phyloP scores from a whole-genome alignment of 495 filamentous ascomycete species.

The Friedmanniomyces endolithicus region DNA sequence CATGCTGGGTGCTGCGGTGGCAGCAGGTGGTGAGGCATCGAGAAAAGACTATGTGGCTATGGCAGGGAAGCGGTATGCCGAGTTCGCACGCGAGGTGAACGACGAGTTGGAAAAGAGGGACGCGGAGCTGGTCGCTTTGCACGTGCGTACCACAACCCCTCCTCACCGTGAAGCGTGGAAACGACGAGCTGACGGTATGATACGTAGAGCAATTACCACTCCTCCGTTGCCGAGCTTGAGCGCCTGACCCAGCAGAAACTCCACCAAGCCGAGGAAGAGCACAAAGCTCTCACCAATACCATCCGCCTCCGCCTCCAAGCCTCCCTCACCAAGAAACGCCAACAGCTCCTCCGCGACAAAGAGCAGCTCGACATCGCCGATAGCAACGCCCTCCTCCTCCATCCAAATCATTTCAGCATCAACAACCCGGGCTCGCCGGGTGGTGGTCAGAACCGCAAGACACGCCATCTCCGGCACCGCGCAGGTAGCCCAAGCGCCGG shows the following conservation, averaged over 20 bases:
- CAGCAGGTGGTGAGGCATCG: conserved; percentile 21
- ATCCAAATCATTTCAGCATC: conserved; percentile 85
- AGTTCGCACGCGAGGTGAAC: conserved; percentile 75
- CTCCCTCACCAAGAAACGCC: conserved; percentile 59
- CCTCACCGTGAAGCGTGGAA: neutral
- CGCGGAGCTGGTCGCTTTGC: conserved; percentile 57
- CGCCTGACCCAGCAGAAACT: conserved; percentile 43
- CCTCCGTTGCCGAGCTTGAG: conserved; percentile 12
- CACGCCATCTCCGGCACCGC: conserved; percentile 48
- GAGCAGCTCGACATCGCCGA: conserved; percentile 81
- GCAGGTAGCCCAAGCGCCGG: conserved; percentile 63
- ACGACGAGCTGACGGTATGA: conserved; percentile 4
- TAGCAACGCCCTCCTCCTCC: conserved; percentile 72
- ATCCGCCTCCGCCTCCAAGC: conserved; percentile 76
- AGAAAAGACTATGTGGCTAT: conserved; percentile 33
- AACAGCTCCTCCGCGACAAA: conserved; percentile 71
- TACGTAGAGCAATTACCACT: conserved; percentile 27
- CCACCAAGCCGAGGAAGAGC: conserved; percentile 71
- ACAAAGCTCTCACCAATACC: conserved; percentile 59
- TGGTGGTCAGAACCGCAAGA: conserved; percentile 59
- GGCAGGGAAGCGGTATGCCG: conserved; percentile 66
- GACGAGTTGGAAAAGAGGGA: conserved; percentile 74
- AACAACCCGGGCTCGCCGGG: conserved; percentile 43
- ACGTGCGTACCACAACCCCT: conserved; percentile 44
- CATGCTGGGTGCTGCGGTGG: conserved; percentile 20